Evolutionary conservation across 1,284 basidiomycete species (phyloP).

Genomic region (Cryptococcus sp.): DNA sequence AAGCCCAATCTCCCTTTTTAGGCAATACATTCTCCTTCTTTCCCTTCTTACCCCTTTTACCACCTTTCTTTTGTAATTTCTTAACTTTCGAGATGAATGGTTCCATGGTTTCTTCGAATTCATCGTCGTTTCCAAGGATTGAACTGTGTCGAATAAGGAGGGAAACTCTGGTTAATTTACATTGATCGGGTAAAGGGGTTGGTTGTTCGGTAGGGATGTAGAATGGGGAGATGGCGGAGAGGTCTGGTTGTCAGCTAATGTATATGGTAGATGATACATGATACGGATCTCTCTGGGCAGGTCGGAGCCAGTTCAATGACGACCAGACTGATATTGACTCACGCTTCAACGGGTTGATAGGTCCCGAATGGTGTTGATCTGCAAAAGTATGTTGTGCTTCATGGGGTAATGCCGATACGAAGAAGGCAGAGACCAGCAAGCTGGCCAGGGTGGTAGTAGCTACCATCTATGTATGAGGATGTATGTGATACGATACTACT

Average conservation of each 20-base stretch:
- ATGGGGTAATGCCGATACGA: background rate
- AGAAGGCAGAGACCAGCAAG: background rate
- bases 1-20: slow-evolving; percentile 34
- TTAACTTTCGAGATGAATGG: slow-evolving; percentile 48
- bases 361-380: background rate
- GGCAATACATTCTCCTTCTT: slow-evolving; percentile 19
- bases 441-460: background rate
- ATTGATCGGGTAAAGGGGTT: slow-evolving; percentile 30
- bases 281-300: background rate
- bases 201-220: slow-evolving; percentile 36
- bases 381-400: background rate
- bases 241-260: slow-evolving; percentile 26
- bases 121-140: slow-evolving; percentile 51
- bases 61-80: background rate
- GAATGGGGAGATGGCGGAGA: slow-evolving; percentile 46
- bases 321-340: slow-evolving; percentile 3
- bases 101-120: slow-evolving; percentile 47
- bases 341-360: slow-evolving; percentile 31
- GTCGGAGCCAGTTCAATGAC: background rate
- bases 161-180: slow-evolving; percentile 32
- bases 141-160: slow-evolving; percentile 45
- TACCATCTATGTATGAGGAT: too few relatives aligned
- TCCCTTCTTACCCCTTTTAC: slow-evolving; percentile 14
- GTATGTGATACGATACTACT: too few relatives aligned
- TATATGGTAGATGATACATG: background rate